Evolutionary conservation across 805 yeast species (phyloP), one percentile per base, ranked within the genome.

Genomic region (Kregervanrija fluxuum): DNA sequence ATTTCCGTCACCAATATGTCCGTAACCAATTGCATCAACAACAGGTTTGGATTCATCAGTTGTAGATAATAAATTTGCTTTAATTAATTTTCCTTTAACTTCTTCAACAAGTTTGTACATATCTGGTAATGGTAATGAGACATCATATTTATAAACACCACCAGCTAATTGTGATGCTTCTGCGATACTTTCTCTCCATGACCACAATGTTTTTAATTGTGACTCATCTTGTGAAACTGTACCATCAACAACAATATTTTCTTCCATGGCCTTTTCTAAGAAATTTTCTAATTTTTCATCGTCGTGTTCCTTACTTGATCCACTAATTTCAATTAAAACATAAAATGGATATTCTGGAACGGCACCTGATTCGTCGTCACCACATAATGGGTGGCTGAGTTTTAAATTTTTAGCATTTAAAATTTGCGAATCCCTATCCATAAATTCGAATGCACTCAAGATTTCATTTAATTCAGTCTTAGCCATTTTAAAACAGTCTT

Each of bases 1-100:
- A 66, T 93, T 93, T 43, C 99, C 98, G 61, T 93, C 99, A 45
- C 99, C 99, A 56, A 93, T 77, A 60, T 93, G 99, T n/a, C 99
- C 99, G 58, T 91, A 93, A 0, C 99, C 99, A 52, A 91, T 81
- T 10, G 95, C 95, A 48, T 79, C 83, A 43, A 87, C 82, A 2
- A 86, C 97, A 2, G 97, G 96, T 42, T 60, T 58, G 61, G 73
- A 75, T 3, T 74, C 70, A 36, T 76, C 83, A 32, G 80, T 77
- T 39, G 74, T 78, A 43, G 84, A 86, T 16, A 81, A 66, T 44
- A 91, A 66, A 2, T 75, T 80, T 30, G 74, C 72, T 32, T 71
- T 78, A 2, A 48, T 56, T 50, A 93, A 70, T 54, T 75, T 75
- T 38, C 65, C 78, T 53, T 82, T 77, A n/a, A 82, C 80, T 6